These are phyloP conservation scores for Hypomyces rosellus DNA, from an alignment of 2,329 filamentous ascomycete genomes.

Conservation along the genomic window DNA sequence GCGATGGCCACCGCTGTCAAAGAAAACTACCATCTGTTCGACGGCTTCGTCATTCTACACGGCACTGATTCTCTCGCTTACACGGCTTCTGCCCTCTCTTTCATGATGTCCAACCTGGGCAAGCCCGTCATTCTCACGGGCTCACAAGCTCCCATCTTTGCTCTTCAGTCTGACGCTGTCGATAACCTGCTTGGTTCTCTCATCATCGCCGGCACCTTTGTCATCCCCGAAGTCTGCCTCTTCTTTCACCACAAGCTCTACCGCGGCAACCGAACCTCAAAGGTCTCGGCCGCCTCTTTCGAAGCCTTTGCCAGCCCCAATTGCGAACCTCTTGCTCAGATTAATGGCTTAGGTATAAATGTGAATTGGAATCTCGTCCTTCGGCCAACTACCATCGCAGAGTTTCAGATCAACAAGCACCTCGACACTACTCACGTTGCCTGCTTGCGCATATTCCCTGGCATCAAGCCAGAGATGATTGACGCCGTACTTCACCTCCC, in stretches of 20 bases:
- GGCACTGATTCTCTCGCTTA: conserved; percentile 88
- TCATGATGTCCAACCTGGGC: conserved; percentile 86
- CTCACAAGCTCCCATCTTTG: conserved; percentile 79
- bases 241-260: conserved; percentile 92
- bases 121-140: conserved; percentile 87
- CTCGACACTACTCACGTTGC: conserved; percentile 85
- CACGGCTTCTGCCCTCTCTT: conserved; percentile 82
- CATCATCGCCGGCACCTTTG: conserved; percentile 86
- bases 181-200: conserved; percentile 85
- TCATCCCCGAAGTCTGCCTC: conserved; percentile 86
- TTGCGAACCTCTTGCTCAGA: conserved; percentile 69
- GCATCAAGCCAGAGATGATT: conserved; percentile 89
- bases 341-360: conserved; percentile 73
- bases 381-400: conserved; percentile 65
- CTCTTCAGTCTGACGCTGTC: conserved; percentile 83
- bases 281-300: conserved; percentile 80
- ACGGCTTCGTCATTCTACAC: conserved; percentile 86
- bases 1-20: conserved; percentile 74
- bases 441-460: conserved; percentile 83
- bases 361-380: conserved; percentile 75
- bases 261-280: conserved; percentile 81
- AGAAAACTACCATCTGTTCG: conserved; percentile 81
- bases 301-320: conserved; percentile 89
- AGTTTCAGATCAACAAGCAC: conserved; percentile 67
- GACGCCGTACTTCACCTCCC: conserved; percentile 73